These are phyloP conservation scores for Tremella yokohamensis DNA, from an alignment of 768 basidiomycete genomes.

Conservation along the genomic window DNA sequence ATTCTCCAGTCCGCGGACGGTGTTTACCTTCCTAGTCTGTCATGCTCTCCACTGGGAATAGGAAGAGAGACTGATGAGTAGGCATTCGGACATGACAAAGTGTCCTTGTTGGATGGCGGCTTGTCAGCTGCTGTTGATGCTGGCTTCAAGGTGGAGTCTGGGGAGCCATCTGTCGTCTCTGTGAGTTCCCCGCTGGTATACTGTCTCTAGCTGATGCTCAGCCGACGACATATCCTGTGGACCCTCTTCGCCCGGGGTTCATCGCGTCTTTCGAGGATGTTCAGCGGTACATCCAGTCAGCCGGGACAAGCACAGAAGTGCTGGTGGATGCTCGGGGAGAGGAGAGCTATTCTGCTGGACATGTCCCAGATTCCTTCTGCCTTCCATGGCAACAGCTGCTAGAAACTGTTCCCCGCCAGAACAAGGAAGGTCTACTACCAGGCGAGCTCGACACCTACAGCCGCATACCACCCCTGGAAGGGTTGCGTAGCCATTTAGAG, in stretches of 20 bases:
- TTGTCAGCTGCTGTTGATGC: conserved; percentile 74
- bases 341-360: neutral
- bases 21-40: conserved; percentile 77
- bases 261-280: too few relatives aligned
- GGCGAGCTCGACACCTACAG: too few relatives aligned
- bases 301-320: too few relatives aligned
- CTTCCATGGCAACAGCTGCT: neutral
- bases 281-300: too few relatives aligned
- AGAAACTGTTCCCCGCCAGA: too few relatives aligned
- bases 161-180: conserved; percentile 20
- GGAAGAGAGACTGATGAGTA: conserved; percentile 2
- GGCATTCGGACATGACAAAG: conserved; percentile 78
- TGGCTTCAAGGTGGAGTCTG: conserved; percentile 51
- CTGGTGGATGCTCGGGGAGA: neutral
- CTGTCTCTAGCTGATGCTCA: too few relatives aligned
- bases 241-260: too few relatives aligned
- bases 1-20: conserved; percentile 85
- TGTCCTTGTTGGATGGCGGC: conserved; percentile 89
- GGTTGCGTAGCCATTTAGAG: too few relatives aligned
- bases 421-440: too few relatives aligned
- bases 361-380: neutral
- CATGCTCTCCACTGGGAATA: too few relatives aligned
- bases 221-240: too few relatives aligned
- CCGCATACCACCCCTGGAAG: too few relatives aligned
- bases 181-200: neutral